Percentiles rank a stretch among this genome's conserved stretches.
phyloP scores from a whole-genome alignment of 768 basidiomycete genomes.

The Pisolithus tinctorius region DNA sequence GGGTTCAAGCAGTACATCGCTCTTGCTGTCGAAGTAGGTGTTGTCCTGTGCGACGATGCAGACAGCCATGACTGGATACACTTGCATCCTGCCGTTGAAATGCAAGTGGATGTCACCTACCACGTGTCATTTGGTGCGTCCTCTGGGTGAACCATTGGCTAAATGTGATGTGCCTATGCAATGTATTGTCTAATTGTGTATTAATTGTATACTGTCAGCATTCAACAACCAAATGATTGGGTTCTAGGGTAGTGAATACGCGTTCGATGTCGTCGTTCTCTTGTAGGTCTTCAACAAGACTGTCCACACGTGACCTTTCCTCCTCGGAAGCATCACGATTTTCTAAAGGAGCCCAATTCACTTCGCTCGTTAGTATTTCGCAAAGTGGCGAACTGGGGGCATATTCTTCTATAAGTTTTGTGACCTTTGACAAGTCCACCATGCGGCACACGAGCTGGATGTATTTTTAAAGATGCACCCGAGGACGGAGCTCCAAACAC shows the following conservation, averaged over 20 bases:
- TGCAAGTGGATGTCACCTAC: constrained; percentile 4
- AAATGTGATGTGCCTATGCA: neutral
- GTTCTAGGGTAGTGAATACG: constrained; percentile 50
- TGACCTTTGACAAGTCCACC: constrained; percentile 32
- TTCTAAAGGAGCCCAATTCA: constrained; percentile 50
- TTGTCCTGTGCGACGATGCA: constrained; percentile 36
- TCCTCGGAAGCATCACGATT: constrained; percentile 33
- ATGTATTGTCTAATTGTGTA: neutral
- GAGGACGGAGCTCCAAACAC: neutral
- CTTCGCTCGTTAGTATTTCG: constrained; percentile 42
- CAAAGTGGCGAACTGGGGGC: constrained; percentile 22
- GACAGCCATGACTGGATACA: constrained; percentile 32
- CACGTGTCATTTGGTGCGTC: too few relatives aligned
- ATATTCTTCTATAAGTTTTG: constrained; percentile 25
- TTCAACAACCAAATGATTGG: constrained; percentile 19
- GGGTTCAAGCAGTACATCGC: constrained; percentile 36
- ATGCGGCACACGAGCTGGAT: constrained; percentile 41
- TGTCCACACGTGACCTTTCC: constrained; percentile 31
- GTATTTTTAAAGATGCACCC: neutral
- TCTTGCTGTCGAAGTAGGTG: constrained; percentile 31
- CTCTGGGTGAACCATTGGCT: too few relatives aligned
- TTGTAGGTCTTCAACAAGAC: constrained; percentile 47
- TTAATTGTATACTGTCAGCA: constrained; percentile 5
- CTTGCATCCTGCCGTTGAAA: constrained; percentile 19
- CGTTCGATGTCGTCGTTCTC: constrained; percentile 50